Evolutionary conservation across 768 basidiomycete genomes (phyloP), one percentile per base, ranked within the genome.

Genomic region (Suillus occidentalis): DNA sequence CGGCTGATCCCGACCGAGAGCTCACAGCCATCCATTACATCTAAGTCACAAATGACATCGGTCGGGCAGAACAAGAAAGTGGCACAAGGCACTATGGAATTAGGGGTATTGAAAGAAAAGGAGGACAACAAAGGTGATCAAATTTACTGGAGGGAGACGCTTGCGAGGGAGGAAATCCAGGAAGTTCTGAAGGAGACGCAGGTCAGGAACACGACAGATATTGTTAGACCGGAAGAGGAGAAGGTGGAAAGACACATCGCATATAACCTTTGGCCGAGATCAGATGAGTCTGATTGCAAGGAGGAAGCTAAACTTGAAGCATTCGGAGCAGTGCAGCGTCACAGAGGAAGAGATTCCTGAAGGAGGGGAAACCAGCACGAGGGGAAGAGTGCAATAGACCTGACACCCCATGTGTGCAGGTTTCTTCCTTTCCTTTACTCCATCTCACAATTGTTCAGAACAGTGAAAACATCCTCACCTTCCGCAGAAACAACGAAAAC

Each of bases 311-410:
- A 3, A 52, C 25, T 52, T 16, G 14, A 28, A 28, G 50, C 6
- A 52, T 18, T 8, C 14, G 14, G 25, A 56, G 69, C 70, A 47
- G 58, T 70, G 4, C 65, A 50, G n/a, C 56, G 64, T 43, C 63
- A 76, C 70, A 63, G 74, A 76, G 53, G 71, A 70, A n/a, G 70
- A 72, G 31, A 43, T 70, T 47, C 67, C 67, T 47, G 60, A 67
- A 10, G 63, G 74, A 78, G 63, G 74, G 71, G 25, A 71, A 75
- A 22, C 65, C 72, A 20, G 71, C 40, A 31, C 71, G 68, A 25
- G 68, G 63, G 50, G 28, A 28, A 28, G 50, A 28, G 25, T 28
- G 25, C 16, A 7, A 52, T 28, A 28, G 3, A 8, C 25, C 25
- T 2, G 0, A 16, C 3, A 28, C 8, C 16, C 28, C 3, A 52